Base-by-base conservation (phyloP, 495 filamentous ascomycete genomes). In the Thozetella sp. region DNA sequence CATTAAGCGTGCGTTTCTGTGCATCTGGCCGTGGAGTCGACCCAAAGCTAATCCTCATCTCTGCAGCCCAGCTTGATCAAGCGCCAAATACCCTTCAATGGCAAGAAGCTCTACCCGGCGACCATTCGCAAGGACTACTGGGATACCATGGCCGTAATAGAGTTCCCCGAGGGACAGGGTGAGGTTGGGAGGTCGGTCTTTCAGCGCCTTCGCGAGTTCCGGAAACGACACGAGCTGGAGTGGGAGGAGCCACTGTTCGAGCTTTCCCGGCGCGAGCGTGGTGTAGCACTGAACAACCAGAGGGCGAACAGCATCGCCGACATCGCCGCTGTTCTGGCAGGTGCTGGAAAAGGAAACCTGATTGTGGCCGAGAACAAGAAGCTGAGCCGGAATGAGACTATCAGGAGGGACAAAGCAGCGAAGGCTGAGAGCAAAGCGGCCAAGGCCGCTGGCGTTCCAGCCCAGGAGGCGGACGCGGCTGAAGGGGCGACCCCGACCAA, bases 61-160 rank as follows among this genome's bases (percentile, higher is more conserved):
- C 51, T n/a, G n/a, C 17, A 37, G n/a, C 56, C 52, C 19, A 11
- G 26, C 57, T 17, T 26, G 20, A 52, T 54, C 24, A 51, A 37
- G 56, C 77, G 80, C 52, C 95, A 99, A 74, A 76, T 97, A 60
- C 80, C 92, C 63, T 97, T 86, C 81, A 88, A 92, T 53, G 95
- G 93, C 79, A 97, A 97, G 76, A 95, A 99, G 68, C 89, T 91
- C 61, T 81, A 89, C 30, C 93, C 93, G 3, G 70, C 86, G 55
- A 79, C 83, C 53, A 74, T 98, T 48, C 92, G 95, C 60, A 93
- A 92, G 76, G 95, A 99, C 72, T 85, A 93, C 73, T 99, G 95
- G 95, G 75, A 74, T n/a, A 90, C 91, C 0, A 82, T 95, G 67
- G 91, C 86, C 58, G 82, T 88, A 43, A 86, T 97, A 43, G 76